Evolutionary conservation across 2,329 filamentous ascomycete species (phyloP).

Genomic region (Fusarium nurragi): DNA sequence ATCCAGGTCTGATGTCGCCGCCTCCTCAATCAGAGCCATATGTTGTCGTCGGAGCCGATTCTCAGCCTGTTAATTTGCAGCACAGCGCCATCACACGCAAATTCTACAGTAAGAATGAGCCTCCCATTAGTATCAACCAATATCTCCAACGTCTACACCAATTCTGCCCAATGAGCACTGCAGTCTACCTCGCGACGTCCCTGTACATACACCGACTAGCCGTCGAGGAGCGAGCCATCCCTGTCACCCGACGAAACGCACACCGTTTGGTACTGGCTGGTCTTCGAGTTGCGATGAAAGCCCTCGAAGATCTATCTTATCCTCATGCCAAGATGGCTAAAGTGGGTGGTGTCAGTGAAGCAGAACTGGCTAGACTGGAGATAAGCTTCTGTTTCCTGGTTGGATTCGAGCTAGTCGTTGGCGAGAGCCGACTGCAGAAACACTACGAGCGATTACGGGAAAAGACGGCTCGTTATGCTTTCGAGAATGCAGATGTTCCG

Average conservation of each 20-base stretch:
- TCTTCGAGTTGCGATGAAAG: constrained; percentile 90
- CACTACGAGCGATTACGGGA: constrained; percentile 50
- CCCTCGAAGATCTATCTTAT: constrained; percentile 91
- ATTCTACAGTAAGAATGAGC: constrained; percentile 90
- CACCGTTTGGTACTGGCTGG: constrained; percentile 87
- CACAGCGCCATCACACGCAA: constrained; percentile 88
- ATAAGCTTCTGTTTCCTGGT: constrained; percentile 88
- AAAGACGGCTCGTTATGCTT: constrained; percentile 42
- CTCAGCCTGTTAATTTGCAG: constrained; percentile 78
- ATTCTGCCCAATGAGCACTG: constrained; percentile 93
- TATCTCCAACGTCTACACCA: constrained; percentile 88
- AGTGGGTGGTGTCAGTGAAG: constrained; percentile 86
- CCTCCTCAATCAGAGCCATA: constrained; percentile 58
- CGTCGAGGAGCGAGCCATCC: constrained; percentile 78
- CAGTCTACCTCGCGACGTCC: constrained; percentile 89
- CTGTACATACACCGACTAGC: constrained; percentile 87
- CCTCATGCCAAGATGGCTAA: constrained; percentile 84
- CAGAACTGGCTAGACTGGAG: constrained; percentile 84
- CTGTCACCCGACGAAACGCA: constrained; percentile 83
- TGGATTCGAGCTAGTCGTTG: constrained; percentile 80
- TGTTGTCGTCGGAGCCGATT: constrained; percentile 72
- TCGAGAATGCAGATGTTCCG: constrained; percentile 44
- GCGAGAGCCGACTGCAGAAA: constrained; percentile 45
- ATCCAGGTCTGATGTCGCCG: constrained; percentile 43
- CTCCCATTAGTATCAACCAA: constrained; percentile 82